These are phyloP conservation scores for Hypoxylon sp. DNA, from an alignment of 2,329 filamentous ascomycete species.

Conservation along the genomic window DNA sequence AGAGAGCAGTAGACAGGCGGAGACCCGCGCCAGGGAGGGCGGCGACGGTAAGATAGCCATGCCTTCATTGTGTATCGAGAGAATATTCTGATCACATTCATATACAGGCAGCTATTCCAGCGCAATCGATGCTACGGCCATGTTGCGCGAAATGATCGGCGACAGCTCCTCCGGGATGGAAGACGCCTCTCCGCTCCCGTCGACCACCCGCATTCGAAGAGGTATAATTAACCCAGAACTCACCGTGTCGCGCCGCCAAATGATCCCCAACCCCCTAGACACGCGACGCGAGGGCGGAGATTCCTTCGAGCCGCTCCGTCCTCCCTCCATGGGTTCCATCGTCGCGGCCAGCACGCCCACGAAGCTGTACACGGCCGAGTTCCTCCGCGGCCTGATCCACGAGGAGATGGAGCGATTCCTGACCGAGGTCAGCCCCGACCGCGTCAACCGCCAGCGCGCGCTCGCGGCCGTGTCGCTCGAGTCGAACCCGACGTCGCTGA, in stretches of 20 bases:
- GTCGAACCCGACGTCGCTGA: neutral
- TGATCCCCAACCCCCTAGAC: neutral
- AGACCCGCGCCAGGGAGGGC: neutral
- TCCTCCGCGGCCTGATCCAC: slow-evolving; percentile 11
- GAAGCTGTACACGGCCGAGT: neutral
- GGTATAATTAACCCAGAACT: neutral
- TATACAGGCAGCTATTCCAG: neutral
- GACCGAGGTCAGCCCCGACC: neutral
- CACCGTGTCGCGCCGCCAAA: neutral
- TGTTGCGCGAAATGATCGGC: neutral
- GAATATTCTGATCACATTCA: neutral
- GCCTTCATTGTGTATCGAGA: neutral
- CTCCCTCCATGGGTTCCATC: neutral
- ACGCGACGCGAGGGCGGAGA: neutral
- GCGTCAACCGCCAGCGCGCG: neutral
- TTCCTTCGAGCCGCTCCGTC: neutral
- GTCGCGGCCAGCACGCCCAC: slow-evolving; percentile 26
- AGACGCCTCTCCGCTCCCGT: neutral
- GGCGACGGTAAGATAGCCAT: neutral
- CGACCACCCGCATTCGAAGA: neutral
- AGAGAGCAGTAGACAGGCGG: neutral
- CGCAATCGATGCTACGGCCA: neutral
- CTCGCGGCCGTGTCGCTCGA: neutral
- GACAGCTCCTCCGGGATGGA: neutral
- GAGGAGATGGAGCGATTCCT: slow-evolving; percentile 18